Base-by-base conservation (phyloP, 2,329 filamentous ascomycete genomes). In the Phaeosphaeriaceae sp. region DNA sequence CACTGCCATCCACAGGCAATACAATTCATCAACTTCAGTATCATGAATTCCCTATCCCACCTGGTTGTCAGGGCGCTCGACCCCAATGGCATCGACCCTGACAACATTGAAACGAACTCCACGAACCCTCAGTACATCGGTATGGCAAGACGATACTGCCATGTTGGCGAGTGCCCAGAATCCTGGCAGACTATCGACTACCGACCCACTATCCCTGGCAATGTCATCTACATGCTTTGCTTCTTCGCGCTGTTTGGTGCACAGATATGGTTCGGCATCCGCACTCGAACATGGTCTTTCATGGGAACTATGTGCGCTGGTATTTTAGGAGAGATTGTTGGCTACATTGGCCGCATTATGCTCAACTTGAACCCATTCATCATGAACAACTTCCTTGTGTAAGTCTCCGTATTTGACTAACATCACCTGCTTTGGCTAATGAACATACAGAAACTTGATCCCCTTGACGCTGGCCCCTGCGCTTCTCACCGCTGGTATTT, bases 391-490 rank as follows among this genome's bases (percentile, higher is more conserved):
- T 87, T 87, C 67, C 76, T 87, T 51, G 72, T 84, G 63, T 85
- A 82, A 69, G 78, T 67, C 35, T 7, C 4, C 5, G 11, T 8
- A 22, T 10, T 40, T 17, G 40, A 22, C 42, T 17, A 17, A 11
- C 1, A 17, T 19, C 5, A 0, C 1, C 15, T 3, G 15, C 23
- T 1, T 26, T 54, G 42, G 49, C 56, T 71, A 54, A 56, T 55
- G 32, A 3, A 7, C n/a, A 1, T 0, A 19, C 56, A 80, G 83
- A 10, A 83, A 87, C 60, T 80, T 87, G 44, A 81, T 85, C 55
- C 81, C 79, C 50, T 74, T 86, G n/a, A 85, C 85, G 13, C 80
- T 88, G 10, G 84, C 81, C 0, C 85, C 84, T 9, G 85, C 82
- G 17, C 86, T 85, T 66, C 73, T 83, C 55, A 83, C 82, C 3